phyloP scores from a whole-genome alignment of 2,329 filamentous ascomycete genomes.

The Ilyonectria destructans region DNA sequence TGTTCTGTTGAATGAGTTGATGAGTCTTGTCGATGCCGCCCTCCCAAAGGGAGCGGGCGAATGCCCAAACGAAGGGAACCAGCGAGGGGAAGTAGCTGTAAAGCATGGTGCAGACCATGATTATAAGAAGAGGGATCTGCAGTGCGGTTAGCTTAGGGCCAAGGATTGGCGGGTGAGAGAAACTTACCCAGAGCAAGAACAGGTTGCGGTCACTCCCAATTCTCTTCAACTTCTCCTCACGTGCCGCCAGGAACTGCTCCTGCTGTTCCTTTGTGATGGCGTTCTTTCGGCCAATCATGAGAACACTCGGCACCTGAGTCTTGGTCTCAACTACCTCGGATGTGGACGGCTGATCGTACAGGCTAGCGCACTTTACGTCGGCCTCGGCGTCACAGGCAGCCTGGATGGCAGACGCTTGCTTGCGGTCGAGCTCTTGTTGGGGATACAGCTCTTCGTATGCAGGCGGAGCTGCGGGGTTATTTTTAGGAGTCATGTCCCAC shows the following conservation, averaged over 20 bases:
- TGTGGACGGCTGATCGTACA: conserved; percentile 65
- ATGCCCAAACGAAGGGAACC: conserved; percentile 55
- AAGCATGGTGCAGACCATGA: conserved; percentile 66
- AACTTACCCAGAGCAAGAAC: conserved; percentile 78
- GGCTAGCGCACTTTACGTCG: conserved; percentile 69
- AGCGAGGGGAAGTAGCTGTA: conserved; percentile 68
- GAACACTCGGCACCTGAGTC: conserved; percentile 60
- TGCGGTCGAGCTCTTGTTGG: conserved; percentile 66
- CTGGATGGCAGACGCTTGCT: conserved; percentile 71
- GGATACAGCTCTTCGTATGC: conserved; percentile 88
- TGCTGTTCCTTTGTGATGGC: conserved; percentile 77
- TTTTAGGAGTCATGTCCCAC: conserved; percentile 76
- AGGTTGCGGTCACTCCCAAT: conserved; percentile 76
- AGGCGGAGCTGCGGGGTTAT: conserved; percentile 72
- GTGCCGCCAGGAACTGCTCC: conserved; percentile 73
- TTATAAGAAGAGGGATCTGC: conserved; percentile 66
- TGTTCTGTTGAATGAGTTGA: conserved; percentile 48
- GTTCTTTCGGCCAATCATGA: conserved; percentile 76
- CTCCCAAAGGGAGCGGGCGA: conserved; percentile 52
- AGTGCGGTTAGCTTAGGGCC: conserved; percentile 40
- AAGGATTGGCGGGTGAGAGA: background rate
- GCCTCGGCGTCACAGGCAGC: conserved; percentile 73
- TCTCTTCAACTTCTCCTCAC: conserved; percentile 75
- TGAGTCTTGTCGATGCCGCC: conserved; percentile 49
- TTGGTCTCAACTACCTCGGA: conserved; percentile 57